Evolutionary conservation across 1,284 basidiomycete genomes (phyloP).

Genomic region (Cutaneotrichosporon sp.): DNA sequence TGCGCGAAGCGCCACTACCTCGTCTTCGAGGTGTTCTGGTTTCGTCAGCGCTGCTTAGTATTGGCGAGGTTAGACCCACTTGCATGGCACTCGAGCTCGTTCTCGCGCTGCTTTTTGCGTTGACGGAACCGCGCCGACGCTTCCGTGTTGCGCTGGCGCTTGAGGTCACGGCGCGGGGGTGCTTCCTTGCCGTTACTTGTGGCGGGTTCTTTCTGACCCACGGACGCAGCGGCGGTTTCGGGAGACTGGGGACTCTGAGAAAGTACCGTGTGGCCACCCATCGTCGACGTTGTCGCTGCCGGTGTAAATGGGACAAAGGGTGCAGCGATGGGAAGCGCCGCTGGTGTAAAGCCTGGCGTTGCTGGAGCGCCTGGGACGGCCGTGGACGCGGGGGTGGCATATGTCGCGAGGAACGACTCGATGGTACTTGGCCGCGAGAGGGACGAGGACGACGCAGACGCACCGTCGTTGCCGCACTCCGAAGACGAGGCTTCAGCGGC

Average conservation of each 20-base stretch:
- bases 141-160: slow-evolving; percentile 89
- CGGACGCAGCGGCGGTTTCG: not conserved
- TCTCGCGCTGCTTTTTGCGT: slow-evolving; percentile 98
- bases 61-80: slow-evolving; percentile 54
- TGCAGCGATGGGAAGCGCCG: not conserved
- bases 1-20: not conserved
- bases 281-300: not conserved
- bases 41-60: not conserved
- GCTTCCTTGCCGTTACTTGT: not conserved
- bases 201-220: too few relatives aligned
- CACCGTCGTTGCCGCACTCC: not conserved
- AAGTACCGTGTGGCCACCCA: not conserved
- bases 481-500: slow-evolving; percentile 6
- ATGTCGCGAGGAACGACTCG: slow-evolving; percentile 44
- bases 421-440: slow-evolving; percentile 24
- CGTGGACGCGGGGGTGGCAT: slow-evolving; percentile 21
- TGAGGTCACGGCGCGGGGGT: slow-evolving; percentile 44
- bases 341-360: slow-evolving; percentile 22
- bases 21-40: slow-evolving; percentile 3
- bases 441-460: slow-evolving; percentile 3
- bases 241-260: not conserved
- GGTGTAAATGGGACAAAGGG: not conserved
- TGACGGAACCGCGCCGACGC: slow-evolving; percentile 92
- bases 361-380: not conserved
- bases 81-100: slow-evolving; percentile 77